Base-by-base conservation (phyloP, 352 stramenopile species). In the Phytophthora cajani region DNA sequence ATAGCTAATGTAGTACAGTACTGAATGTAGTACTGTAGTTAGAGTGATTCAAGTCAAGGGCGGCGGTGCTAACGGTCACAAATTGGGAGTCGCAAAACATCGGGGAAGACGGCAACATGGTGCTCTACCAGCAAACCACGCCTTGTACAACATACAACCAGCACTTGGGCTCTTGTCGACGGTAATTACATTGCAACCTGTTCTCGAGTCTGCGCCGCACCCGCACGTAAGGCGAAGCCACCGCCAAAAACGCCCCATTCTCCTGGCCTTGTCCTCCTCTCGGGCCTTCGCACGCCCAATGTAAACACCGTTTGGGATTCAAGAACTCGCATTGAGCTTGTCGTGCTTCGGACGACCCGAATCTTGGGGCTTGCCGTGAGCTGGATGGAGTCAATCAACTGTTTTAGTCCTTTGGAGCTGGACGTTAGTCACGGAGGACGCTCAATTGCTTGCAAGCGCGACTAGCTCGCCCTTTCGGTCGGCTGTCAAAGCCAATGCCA, bases 401-500 rank as follows among this genome's bases (percentile, higher is more conserved):
- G 42, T 49, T 49, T 49, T 23, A 49, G 17, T 49, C 42, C 17
- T 21, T n/a, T 12, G 42, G 7, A 10, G 16, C 6, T 49, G 40
- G 40, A 21, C 21, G 53, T 17, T 17, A 21, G 30, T 53, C 27
- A 52, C 46, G 23, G 23, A 64, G 63, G 44, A 58, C 63, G 55
- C 23, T 50, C 56, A 58, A 64, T 52, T 66, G 64, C 47, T 71
- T 71, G 63, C 63, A 63, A 57, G 9, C 58, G 38, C 58, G 64
- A 71, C 64, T 71, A 71, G 40, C 16, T 49, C 36, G 36, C 36
- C 10, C 36, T 44, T 2, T 25, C 23, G 23, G 11, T 42, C 36
- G 30, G 30, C 30, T 33, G 30, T 33, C 30, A 33, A 10, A 9
- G 7, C 30, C 30, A 7, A 33, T 9, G 7, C 30, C 38, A 46